Evolutionary conservation across 768 basidiomycete genomes (phyloP).

Genomic region (Suillus occidentalis): DNA sequence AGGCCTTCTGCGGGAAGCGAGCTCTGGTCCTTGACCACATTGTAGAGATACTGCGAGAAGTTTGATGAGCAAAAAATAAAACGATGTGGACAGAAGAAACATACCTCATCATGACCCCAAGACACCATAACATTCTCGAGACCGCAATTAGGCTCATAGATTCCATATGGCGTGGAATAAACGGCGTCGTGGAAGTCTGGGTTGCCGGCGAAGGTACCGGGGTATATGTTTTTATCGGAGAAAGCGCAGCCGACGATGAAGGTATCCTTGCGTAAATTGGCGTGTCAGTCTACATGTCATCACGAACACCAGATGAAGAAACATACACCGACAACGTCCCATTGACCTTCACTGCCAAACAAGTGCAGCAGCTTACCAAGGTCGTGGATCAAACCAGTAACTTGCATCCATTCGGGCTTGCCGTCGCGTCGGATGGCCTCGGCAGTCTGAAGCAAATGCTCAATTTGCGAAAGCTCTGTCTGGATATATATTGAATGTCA

Average conservation of each 20-base stretch:
- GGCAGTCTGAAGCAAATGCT: conserved; percentile 90
- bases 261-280: conserved; percentile 47
- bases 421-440: conserved; percentile 85
- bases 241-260: conserved; percentile 86
- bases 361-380: conserved; percentile 85
- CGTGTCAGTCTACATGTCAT: background rate
- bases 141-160: conserved; percentile 78
- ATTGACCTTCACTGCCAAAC: conserved; percentile 86
- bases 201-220: conserved; percentile 73
- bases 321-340: conserved; percentile 90
- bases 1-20: conserved; percentile 78
- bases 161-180: conserved; percentile 71
- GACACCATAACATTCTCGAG: conserved; percentile 86
- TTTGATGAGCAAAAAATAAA: background rate
- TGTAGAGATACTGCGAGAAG: conserved; percentile 67
- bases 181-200: conserved; percentile 65
- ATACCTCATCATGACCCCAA: conserved; percentile 90
- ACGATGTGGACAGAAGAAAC: conserved; percentile 17
- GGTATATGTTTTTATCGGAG: conserved; percentile 81
- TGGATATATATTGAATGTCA: conserved; percentile 29
- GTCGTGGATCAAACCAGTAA: conserved; percentile 85
- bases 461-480: conserved; percentile 82
- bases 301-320: background rate
- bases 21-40: conserved; percentile 81
- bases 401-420: conserved; percentile 92